Conservation (phyloP, 2,329 filamentous ascomycete genomes). For the Aspergillus luchuensis region DNA sequence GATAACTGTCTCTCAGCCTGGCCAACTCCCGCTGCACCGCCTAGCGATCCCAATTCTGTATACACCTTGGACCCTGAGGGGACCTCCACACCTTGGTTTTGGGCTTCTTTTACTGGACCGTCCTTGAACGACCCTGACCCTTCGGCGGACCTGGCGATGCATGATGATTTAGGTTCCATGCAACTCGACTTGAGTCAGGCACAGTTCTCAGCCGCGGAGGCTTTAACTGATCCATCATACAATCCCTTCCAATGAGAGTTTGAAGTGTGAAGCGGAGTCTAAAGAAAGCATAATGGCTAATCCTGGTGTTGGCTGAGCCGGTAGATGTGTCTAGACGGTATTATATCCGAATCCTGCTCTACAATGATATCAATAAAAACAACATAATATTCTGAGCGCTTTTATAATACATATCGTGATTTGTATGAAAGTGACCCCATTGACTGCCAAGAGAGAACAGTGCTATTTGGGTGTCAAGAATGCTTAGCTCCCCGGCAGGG, state of each 20-base stretch:
- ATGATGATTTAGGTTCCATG: slow-evolving; percentile 1
- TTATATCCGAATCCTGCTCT: too few species aligned
- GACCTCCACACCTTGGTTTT: not conserved
- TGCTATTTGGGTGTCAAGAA: too few species aligned
- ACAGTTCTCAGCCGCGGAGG: not conserved
- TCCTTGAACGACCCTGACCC: not conserved
- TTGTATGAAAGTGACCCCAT: too few species aligned
- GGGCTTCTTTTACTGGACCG: not conserved
- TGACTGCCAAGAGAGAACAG: too few species aligned
- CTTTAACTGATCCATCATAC: not conserved
- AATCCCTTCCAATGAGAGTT: not conserved
- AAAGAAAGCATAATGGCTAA: too few species aligned
- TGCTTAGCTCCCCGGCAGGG: too few species aligned
- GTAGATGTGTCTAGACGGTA: too few species aligned
- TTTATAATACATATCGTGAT: too few species aligned
- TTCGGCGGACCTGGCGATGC: not conserved
- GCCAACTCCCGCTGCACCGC: not conserved
- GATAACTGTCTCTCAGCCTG: not conserved
- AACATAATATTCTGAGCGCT: too few species aligned
- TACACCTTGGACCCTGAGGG: not conserved
- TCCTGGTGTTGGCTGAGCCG: too few species aligned
- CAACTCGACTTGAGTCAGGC: not conserved
- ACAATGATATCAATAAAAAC: too few species aligned
- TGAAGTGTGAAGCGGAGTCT: too few species aligned
- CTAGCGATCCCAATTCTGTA: not conserved